Conservation (phyloP, 2,329 filamentous ascomycete genomes). For the Colletotrichum brevisporum region DNA sequence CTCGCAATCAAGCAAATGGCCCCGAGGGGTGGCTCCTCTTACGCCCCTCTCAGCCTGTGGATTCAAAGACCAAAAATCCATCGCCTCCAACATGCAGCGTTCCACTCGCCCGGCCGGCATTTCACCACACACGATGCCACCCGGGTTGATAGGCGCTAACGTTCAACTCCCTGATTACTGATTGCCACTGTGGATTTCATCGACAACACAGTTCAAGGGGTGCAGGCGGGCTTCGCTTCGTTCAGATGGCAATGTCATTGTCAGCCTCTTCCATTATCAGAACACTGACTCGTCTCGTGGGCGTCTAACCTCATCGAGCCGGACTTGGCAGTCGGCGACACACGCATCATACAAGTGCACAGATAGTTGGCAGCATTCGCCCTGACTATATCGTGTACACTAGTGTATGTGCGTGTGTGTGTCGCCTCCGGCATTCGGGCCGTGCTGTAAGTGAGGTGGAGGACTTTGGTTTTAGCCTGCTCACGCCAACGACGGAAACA, state of each 20-base stretch:
- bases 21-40: slow-evolving; percentile 9
- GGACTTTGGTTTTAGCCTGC: not conserved
- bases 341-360: slow-evolving; percentile 6
- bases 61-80: slow-evolving; percentile 3
- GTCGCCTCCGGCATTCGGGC: not conserved
- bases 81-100: not conserved
- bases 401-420: not conserved
- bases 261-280: not conserved
- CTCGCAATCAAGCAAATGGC: not conserved
- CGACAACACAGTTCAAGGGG: not conserved
- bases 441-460: not conserved
- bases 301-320: not conserved
- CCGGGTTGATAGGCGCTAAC: too few species aligned
- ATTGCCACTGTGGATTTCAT: too few species aligned
- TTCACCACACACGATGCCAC: not conserved
- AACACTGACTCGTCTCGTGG: not conserved
- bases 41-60: not conserved
- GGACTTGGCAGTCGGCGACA: slow-evolving; percentile 3
- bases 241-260: not conserved
- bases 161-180: too few species aligned
- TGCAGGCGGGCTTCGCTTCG: too few species aligned
- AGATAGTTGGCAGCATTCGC: slow-evolving; percentile 5
- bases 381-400: not conserved
- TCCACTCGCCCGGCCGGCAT: slow-evolving; percentile 14
- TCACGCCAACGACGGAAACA: slow-evolving; percentile 16